A percentile compares a stretch with the other conserved stretches of the same genome.
These are phyloP conservation scores for Botrytis squamosa DNA, from an alignment of 2,329 filamentous ascomycete species.

Conservation along the genomic window DNA sequence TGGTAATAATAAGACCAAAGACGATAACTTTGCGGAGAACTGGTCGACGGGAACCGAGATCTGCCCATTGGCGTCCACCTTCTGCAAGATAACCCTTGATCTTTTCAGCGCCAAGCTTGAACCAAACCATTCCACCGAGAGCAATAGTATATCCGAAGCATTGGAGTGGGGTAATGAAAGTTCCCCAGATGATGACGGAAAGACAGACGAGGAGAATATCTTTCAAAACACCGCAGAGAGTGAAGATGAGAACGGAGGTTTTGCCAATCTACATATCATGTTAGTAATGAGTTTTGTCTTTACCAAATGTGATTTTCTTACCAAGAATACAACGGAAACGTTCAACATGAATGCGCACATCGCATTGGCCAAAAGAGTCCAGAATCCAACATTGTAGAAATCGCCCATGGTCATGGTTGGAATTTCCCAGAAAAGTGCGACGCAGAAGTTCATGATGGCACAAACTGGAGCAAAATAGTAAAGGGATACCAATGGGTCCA, in stretches of 20 bases:
- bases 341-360: constrained; percentile 78
- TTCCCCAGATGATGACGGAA: constrained; percentile 80
- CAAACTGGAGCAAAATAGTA: constrained; percentile 90
- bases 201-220: constrained; percentile 79
- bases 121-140: constrained; percentile 76
- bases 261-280: constrained; percentile 68
- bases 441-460: constrained; percentile 74
- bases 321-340: constrained; percentile 81
- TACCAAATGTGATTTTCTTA: constrained; percentile 49
- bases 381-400: constrained; percentile 69
- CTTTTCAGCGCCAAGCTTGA: constrained; percentile 81
- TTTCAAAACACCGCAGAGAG: constrained; percentile 84
- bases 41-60: constrained; percentile 77
- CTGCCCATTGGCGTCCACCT: constrained; percentile 75
- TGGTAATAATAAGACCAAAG: constrained; percentile 60
- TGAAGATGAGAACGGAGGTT: constrained; percentile 82
- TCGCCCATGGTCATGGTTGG: constrained; percentile 67
- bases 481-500: constrained; percentile 84
- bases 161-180: constrained; percentile 71
- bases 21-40: constrained; percentile 75
- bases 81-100: constrained; percentile 76
- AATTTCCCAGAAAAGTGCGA: constrained; percentile 72
- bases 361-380: constrained; percentile 73
- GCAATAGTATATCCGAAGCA: constrained; percentile 83
- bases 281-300: background rate